Evolutionary conservation across 106 monocot species (phyloP), one percentile per base, ranked within the genome.

Genomic region (Narthecium ossifragum): DNA sequence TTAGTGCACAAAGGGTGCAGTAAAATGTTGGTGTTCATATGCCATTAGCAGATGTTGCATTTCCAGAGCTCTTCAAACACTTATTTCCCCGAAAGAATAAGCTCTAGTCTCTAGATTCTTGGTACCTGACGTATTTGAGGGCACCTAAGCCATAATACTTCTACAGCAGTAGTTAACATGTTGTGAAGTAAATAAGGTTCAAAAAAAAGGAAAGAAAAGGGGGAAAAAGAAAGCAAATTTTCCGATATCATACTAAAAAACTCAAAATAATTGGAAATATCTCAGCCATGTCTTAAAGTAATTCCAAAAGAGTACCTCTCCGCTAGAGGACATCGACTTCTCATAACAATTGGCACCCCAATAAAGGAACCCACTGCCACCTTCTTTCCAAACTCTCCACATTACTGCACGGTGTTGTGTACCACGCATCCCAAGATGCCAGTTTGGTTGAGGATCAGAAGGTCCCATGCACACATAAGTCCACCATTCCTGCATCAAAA

Each of bases 351-450:
- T 96, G 18, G 90, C 78, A 65, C 96, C 96, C 96, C 96, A 96
- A 62, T 96, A 96, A 17, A 96, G 81, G 62, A 96, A 96, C 5
- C 96, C 96, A 28, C 86, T 86, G n/a, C 84, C 81, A 29, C 96
- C 90, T 74, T 96, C 96, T 78, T 96, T 96, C 90, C 90, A 96
- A 9, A 96, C 96, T 71, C 90, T 86, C 96, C 96, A 96, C 90
- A 96, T 86, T 21, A 96, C 96, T 14, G 90, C 90, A 55, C 96
- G 86, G 59, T 90, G 90, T 61, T 96, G 96, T 40, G 96, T 84
- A 39, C 96, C 96, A 68, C 90, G 86, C 96, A 96, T 96, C 26
- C 96, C 96, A 55, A 96, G 78, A 67, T 96, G 96, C 90, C 80
- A 96, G 55, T 96, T 96, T 55, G 96, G 96, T 21, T 86, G 86